Conservation (phyloP, 1,139 yeast species). For the Hanseniaspora sp. region DNA sequence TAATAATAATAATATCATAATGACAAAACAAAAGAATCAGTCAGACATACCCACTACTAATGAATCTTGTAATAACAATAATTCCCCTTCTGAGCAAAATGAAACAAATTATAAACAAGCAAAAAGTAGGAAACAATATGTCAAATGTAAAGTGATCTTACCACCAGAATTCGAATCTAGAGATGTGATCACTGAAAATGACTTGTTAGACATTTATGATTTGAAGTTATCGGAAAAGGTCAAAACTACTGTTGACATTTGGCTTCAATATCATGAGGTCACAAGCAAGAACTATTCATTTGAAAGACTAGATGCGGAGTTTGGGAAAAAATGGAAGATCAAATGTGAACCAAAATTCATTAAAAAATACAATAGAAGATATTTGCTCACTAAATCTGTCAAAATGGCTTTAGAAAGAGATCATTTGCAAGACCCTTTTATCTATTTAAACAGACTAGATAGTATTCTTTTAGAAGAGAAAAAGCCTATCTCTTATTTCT, state of each 20-base stretch:
- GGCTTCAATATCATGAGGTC: conserved; percentile 18
- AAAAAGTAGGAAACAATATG: neutral
- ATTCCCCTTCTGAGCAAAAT: neutral
- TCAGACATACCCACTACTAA: neutral
- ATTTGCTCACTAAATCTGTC: conserved; percentile 18
- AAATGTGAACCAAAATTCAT: conserved; percentile 19
- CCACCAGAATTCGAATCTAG: conserved; percentile 10
- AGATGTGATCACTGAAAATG: conserved; percentile 15
- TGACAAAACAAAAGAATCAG: neutral
- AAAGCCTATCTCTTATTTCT: conserved; percentile 13
- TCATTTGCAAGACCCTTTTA: conserved; percentile 9
- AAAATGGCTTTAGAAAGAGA: conserved; percentile 15
- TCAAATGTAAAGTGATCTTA: neutral
- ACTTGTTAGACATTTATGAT: conserved; percentile 17
- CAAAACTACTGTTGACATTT: conserved; percentile 16
- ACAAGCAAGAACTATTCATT: conserved; percentile 18
- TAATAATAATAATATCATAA: neutral
- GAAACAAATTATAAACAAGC: neutral
- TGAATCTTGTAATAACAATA: too few species aligned
- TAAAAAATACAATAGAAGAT: conserved; percentile 19
- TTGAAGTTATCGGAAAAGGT: conserved; percentile 17
- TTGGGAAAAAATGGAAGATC: conserved; percentile 18
- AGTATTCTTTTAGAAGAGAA: neutral
- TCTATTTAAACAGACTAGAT: conserved; percentile 7
- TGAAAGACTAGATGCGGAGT: conserved; percentile 15